Conservation (phyloP, 164 flowering plant genomes). For the Umbilicus rupestris region DNA sequence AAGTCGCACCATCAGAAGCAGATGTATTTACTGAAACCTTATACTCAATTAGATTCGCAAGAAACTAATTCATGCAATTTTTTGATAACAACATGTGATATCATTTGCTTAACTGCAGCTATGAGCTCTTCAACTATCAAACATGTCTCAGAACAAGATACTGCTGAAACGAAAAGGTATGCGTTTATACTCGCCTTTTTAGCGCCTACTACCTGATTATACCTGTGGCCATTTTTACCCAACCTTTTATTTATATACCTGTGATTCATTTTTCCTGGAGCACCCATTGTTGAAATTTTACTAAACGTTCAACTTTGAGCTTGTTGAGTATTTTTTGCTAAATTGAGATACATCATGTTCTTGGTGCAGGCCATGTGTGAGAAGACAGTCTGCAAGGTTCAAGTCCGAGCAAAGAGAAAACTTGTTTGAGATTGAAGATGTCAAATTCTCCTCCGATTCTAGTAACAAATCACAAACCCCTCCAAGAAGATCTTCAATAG, state of each 20-base stretch:
- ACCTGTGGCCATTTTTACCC: no score
- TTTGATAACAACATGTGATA: not conserved
- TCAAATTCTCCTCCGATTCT: slow-evolving; percentile 16
- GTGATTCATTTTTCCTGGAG: no score
- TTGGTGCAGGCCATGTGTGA: slow-evolving; percentile 32
- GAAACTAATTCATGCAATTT: not conserved
- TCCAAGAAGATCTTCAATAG: slow-evolving; percentile 44
- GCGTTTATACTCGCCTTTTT: no score
- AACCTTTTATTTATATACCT: no score
- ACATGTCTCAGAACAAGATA: slow-evolving; percentile 26
- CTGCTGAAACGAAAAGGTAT: slow-evolving; percentile 45
- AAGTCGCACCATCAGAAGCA: slow-evolving; percentile 39
- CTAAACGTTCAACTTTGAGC: not conserved
- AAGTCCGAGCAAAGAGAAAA: slow-evolving; percentile 34
- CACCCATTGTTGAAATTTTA: not conserved
- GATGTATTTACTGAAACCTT: slow-evolving; percentile 25
- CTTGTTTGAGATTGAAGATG: slow-evolving; percentile 52
- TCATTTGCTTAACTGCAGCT: slow-evolving; percentile 32
- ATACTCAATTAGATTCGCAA: not conserved
- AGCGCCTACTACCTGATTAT: no score
- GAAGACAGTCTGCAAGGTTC: slow-evolving; percentile 54
- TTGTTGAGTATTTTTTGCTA: not conserved
- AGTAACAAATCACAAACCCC: slow-evolving; percentile 14
- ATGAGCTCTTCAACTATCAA: slow-evolving; percentile 26
- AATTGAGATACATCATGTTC: not conserved